Evolutionary conservation across 139 green algal species (phyloP).

Genomic region (Chlorella sorokiniana): DNA sequence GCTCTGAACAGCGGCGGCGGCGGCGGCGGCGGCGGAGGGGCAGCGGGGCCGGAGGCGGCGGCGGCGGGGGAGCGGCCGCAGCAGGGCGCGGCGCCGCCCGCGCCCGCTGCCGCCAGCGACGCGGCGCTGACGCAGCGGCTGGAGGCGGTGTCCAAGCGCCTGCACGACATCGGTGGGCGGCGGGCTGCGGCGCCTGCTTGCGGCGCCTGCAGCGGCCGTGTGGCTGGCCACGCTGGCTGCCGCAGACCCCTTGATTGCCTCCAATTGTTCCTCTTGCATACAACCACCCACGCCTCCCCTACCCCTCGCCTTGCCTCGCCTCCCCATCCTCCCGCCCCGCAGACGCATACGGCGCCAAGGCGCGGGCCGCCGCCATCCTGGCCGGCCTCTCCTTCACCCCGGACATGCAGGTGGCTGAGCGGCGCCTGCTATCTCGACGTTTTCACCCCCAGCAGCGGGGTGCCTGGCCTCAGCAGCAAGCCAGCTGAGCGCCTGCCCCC

Average conservation of each 20-base stretch:
- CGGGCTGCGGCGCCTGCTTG: neutral
- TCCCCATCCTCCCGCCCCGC: neutral
- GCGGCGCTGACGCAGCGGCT: constrained; percentile 44
- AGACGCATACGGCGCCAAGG: constrained; percentile 79
- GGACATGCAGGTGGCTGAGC: constrained; percentile 61
- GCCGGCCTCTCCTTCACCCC: constrained; percentile 79
- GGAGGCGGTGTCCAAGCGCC: constrained; percentile 66
- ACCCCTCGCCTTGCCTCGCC: neutral
- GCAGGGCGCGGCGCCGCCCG: constrained; percentile 3
- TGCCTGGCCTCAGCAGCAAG: too few relatives aligned
- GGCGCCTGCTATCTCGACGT: neutral
- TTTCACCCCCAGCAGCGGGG: neutral
- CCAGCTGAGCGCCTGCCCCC: neutral
- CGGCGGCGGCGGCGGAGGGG: neutral
- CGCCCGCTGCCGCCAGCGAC: neutral
- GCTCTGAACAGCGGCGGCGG: neutral
- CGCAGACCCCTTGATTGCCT: too few relatives aligned
- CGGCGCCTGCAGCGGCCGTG: neutral
- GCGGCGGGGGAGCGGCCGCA: neutral
- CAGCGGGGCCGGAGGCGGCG: neutral
- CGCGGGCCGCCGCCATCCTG: constrained; percentile 80
- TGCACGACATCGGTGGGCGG: constrained; percentile 74
- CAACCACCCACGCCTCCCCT: neutral
- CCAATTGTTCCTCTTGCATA: neutral
- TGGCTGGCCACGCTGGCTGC: too few relatives aligned